Conservation (phyloP, 2,329 filamentous ascomycete species). For the Sclerotinia nivalis region DNA sequence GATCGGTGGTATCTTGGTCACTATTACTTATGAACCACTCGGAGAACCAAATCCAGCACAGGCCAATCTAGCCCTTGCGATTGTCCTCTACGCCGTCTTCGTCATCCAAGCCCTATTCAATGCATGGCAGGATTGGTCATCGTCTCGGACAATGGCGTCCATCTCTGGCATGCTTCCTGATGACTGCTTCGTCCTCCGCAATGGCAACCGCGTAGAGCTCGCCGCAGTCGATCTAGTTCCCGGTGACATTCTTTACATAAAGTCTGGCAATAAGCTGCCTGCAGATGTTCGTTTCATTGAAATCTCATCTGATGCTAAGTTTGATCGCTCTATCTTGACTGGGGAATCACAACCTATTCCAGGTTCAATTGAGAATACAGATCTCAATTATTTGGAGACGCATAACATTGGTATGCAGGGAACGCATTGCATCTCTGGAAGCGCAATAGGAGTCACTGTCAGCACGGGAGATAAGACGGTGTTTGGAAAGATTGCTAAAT, state of each 20-base stretch:
- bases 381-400: constrained; percentile 74
- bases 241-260: constrained; percentile 67
- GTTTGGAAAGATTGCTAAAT: constrained; percentile 71
- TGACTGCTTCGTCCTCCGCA: constrained; percentile 63
- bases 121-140: constrained; percentile 72
- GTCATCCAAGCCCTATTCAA: constrained; percentile 68
- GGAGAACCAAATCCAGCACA: constrained; percentile 62
- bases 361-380: constrained; percentile 62
- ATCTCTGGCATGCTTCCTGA: constrained; percentile 78
- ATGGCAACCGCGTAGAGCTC: constrained; percentile 52
- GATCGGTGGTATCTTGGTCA: constrained; percentile 67
- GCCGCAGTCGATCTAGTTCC: constrained; percentile 64
- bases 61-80: constrained; percentile 71
- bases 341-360: constrained; percentile 65
- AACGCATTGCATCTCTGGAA: constrained; percentile 71
- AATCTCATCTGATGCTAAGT: constrained; percentile 67
- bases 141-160: constrained; percentile 71
- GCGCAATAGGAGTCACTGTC: constrained; percentile 66
- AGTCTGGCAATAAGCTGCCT: constrained; percentile 70
- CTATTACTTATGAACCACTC: constrained; percentile 73
- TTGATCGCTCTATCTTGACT: constrained; percentile 73
- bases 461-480: constrained; percentile 71
- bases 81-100: constrained; percentile 70
- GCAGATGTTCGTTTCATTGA: constrained; percentile 71
- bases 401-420: constrained; percentile 75